Evolutionary conservation across 805 yeast genomes (phyloP), one percentile per base, ranked within the genome.

Genomic region (Ogataea neopini): DNA sequence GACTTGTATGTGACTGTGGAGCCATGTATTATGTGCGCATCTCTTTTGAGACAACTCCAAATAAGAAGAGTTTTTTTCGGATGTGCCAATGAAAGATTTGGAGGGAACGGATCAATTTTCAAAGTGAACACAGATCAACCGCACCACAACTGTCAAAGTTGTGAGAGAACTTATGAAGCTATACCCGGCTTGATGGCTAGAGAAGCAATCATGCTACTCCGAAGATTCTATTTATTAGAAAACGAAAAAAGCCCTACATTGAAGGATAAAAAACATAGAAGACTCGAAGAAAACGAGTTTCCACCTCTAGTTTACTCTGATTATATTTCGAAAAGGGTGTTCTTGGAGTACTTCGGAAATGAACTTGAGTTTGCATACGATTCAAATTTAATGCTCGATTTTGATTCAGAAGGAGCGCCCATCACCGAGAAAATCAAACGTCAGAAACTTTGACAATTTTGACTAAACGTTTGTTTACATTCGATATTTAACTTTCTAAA

Each of bases 1-100:
- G 82, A 80, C 25, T 72, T 94, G 6, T 92, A 90, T 64, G 99
- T 94, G 20, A 90, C 98, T 0, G 97, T 94, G 0, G 99, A 94
- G 66, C 99, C 99, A 0, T 94, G 99, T 63, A 86, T 94, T 6
- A 94, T 94, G 99, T 94, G 99, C 70, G 98, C 97, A 0, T 82
- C 94, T 34, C 90, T 96, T 2, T 68, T 94, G 34, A 76, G 91
- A 49, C 99, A 94, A 57, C 64, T 91, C 39, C 84, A 86, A 1
- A 80, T 94, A 9, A 67, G 79, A 25, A 71, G 73, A 34, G 96
- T 92, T 1, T 82, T 83, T 39, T 94, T 88, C 60, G 98, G 99
- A 0, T 91, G 97, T 60, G 94, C 89, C 0, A 94, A 94, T 63
- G 98, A 92, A 52, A 69, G 98, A 39, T 94, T 94, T 69, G 99